Evolutionary conservation across 208 protist species (phyloP), one percentile per base, ranked within the genome.

Genomic region (Leishmania aethiopica): DNA sequence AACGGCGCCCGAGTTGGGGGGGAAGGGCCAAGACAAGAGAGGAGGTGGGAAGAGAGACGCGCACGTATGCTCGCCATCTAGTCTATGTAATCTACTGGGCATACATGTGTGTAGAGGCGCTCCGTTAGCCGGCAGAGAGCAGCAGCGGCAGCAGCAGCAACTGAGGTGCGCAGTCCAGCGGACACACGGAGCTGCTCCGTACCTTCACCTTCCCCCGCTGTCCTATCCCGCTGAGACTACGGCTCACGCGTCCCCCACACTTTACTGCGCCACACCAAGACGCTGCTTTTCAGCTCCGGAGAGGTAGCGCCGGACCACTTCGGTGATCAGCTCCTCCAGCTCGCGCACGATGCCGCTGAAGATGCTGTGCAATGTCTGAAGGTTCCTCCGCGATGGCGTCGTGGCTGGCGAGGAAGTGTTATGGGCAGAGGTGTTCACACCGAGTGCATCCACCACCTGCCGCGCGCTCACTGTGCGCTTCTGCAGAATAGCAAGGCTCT

Each of bases 271-370:
- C 13, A 97, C 69, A 51, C 86, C 90, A 19, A 95, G 79, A 3
- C 92, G 92, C 74, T 94, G 90, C 79, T 94, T 94, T 72, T 97
- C 94, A 6, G 89, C 75, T 1, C 64, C 64, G 2, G 94, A 95
- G 42, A 95, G 79, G 81, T 89, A 93, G 45, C 83, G 78, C 11
- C 71, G 70, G 45, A 95, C 81, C 72, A 97, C 86, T 25, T 77
- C 79, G 7, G 77, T 78, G n/a, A 86, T 82, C 42, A 97, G 75
- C 57, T 88, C 83, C n/a, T 89, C 83, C 55, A 97, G 77, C 84
- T 97, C 94, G 2, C 81, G 77, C 15, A 94, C 89, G 60, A 97
- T 91, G 73, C 84, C 85, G 47, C 77, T 45, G n/a, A 90, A 86
- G 32, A 95, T 78, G 10, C 51, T 80, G 60, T 89, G 88, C 57